A percentile compares a stretch with the other conserved stretches of the same genome.
Evolutionary conservation across 257 asterid species (phyloP).

Genomic region (Nicotiana sylvestris): DNA sequence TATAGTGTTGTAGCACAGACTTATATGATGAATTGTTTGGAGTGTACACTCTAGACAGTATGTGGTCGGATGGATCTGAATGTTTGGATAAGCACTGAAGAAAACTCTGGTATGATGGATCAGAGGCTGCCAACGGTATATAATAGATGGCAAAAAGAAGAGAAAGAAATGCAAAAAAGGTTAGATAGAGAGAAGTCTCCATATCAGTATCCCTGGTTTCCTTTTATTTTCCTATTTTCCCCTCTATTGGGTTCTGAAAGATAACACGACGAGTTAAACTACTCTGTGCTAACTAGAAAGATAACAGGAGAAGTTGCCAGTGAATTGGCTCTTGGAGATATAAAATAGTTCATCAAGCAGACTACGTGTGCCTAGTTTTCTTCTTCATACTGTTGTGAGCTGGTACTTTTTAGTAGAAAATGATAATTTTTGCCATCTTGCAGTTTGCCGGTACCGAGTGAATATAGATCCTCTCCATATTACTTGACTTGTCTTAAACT

Average conservation of each 20-base stretch:
- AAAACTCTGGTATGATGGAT: conserved; percentile 20
- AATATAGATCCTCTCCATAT: not conserved
- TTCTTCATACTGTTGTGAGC: not conserved
- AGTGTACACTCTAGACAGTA: conserved; percentile 26
- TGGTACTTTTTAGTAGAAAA: not conserved
- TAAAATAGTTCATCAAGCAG: not conserved
- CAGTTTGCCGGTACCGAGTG: not conserved
- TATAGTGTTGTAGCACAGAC: conserved; percentile 26
- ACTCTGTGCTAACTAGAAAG: not conserved
- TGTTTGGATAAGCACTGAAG: conserved; percentile 24
- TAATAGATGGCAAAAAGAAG: not conserved
- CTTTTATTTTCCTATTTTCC: not conserved
- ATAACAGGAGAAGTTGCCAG: not conserved
- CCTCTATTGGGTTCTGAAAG: not conserved
- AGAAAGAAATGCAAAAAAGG: conserved; percentile 6
- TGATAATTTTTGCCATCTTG: not conserved
- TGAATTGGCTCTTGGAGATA: not conserved
- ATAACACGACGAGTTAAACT: not conserved
- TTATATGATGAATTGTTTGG: conserved; percentile 35
- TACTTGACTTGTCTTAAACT: not conserved
- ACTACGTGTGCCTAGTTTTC: not conserved
- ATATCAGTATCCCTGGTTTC: not conserved
- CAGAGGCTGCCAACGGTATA: conserved; percentile 4
- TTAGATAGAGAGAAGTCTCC: not conserved
- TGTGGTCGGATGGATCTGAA: conserved; percentile 21